Base-by-base conservation (phyloP, 2,329 filamentous ascomycete species). In the Pezicula rhizophila region DNA sequence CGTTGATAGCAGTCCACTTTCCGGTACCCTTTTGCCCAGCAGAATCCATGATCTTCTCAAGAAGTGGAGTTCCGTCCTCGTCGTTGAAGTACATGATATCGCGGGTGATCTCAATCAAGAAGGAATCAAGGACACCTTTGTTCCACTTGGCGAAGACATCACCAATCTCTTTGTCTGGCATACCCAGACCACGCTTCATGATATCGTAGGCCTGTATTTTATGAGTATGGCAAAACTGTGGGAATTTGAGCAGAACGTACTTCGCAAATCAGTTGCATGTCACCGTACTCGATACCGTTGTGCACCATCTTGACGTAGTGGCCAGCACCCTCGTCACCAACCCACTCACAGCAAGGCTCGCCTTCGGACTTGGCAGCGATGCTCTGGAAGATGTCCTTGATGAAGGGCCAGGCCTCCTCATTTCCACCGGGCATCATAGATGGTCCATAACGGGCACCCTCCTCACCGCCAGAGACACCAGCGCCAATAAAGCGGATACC, bases 221-320 rank as follows among this genome's bases (percentile, higher is more conserved):
- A 42, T 62, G 51, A 61, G 55, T 28, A 14, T 17, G 26, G n/a
- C 10, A 7, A 20, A 39, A 4, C 5, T 35, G 20, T 3, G 14
- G 7, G n/a, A 8, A 11, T 7, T 20, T 10, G n/a, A 8, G 28
- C 14, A 6, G 12, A 18, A 42, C 81, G 64, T 75, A 96, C 92
- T 85, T 99, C 93, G 75, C 87, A 95, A 71, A 99, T 99, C 67
- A 99, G 82, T 80, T 99, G 93, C 93, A 99, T 99, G 78, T 99
- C 93, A 84, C 93, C 93, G 71, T 99, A 99, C 78, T 99, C 93
- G 65, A 99, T 99, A 82, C 93, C 93, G 77, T 99, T 99, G 86
- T 99, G 93, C 57, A 99, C 93, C 93, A 99, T 99, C 88, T 99
- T 99, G 79, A 99, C 92, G 80, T 96, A 99, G 85, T 99, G 93